Conservation (phyloP, 1,284 basidiomycete genomes). For the Exsudoporus floridanus region DNA sequence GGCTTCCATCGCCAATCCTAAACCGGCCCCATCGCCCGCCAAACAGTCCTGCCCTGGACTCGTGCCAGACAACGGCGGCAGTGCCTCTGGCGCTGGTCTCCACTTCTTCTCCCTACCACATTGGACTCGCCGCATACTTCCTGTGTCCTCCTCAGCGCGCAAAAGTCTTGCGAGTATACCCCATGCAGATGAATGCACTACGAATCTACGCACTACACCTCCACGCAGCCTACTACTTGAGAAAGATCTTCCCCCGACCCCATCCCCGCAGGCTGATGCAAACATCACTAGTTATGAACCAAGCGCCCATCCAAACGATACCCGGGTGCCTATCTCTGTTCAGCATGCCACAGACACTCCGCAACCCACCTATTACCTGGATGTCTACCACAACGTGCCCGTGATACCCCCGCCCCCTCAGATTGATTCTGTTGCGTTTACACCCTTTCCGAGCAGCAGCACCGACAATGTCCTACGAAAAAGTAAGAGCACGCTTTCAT, state of each 20-base stretch:
- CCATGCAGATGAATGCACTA: conserved; percentile 33
- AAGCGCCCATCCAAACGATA: conserved; percentile 6
- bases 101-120: conserved; percentile 66
- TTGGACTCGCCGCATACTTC: conserved; percentile 55
- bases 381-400: conserved; percentile 26
- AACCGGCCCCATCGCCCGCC: conserved; percentile 4
- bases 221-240: conserved; percentile 42
- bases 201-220: conserved; percentile 17
- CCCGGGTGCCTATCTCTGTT: conserved; percentile 20
- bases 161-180: conserved; percentile 18
- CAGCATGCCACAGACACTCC: conserved; percentile 13
- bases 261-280: conserved; percentile 25
- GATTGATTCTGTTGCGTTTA: conserved; percentile 24
- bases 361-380: conserved; percentile 22
- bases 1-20: conserved; percentile 7
- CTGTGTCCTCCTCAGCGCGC: conserved; percentile 31
- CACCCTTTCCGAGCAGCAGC: conserved; percentile 16
- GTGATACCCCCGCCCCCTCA: conserved; percentile 15
- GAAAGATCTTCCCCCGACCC: conserved; percentile 70
- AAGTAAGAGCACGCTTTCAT: conserved; percentile 25
- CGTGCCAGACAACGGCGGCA: background rate
- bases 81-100: conserved; percentile 18
- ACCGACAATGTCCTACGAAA: conserved; percentile 28
- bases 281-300: background rate
- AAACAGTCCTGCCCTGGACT: conserved; percentile 1